Evolutionary conservation across 129 eudicot genomes (phyloP).

Genomic region (Flaveria ramosissima): DNA sequence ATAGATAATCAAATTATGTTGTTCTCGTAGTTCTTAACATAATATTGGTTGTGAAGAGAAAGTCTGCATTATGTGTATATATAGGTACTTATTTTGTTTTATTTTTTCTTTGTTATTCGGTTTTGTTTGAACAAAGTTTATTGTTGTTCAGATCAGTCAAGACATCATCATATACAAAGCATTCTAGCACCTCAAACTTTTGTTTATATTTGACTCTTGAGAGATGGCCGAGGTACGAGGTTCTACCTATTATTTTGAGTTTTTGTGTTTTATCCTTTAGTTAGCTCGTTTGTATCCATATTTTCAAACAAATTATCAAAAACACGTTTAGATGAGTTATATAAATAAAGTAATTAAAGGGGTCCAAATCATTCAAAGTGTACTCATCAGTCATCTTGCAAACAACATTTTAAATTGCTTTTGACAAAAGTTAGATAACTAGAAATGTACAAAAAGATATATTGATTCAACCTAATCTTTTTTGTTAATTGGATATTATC

Average conservation of each 20-base stretch:
- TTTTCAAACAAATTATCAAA: background rate
- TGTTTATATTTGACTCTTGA: conserved; percentile 11
- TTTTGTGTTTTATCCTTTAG: background rate
- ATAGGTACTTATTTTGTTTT: conserved; percentile 17
- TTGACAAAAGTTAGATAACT: no score
- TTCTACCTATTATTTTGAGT: background rate
- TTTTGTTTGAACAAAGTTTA: conserved; percentile 23
- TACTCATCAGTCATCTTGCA: background rate
- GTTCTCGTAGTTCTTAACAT: no score
- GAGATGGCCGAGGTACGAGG: conserved; percentile 59
- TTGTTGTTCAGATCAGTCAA: conserved; percentile 16
- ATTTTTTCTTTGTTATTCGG: background rate
- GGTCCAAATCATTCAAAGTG: background rate
- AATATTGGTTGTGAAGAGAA: no score
- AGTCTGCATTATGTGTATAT: background rate
- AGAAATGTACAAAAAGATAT: background rate
- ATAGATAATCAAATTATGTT: no score
- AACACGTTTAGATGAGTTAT: background rate
- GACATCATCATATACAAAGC: conserved; percentile 16
- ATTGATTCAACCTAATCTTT: background rate
- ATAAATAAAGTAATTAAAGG: background rate
- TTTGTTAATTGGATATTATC: no score
- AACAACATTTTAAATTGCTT: background rate
- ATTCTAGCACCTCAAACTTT: conserved; percentile 20
- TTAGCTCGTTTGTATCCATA: background rate